phyloP scores from a whole-genome alignment of 129 eudicot genomes.

The Artemisia argyi region DNA sequence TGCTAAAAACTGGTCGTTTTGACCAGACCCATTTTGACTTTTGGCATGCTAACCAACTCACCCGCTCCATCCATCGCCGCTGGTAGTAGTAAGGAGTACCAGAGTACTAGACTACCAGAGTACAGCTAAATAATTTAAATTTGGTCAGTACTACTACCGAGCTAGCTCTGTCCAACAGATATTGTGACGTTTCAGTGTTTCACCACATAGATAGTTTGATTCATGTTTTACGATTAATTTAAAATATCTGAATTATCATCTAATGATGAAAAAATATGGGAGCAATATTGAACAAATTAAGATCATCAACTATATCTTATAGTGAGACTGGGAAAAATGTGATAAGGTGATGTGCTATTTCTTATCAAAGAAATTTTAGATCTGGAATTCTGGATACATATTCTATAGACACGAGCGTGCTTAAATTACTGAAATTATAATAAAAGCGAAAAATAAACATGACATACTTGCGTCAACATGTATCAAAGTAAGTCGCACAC shows the following conservation, averaged over 20 bases:
- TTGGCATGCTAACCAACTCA: no score
- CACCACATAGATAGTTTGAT: not conserved
- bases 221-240: not conserved
- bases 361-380: not conserved
- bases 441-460: not conserved
- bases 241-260: not conserved
- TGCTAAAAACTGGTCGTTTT: no score
- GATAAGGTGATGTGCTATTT: not conserved
- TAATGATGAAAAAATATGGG: not conserved
- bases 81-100: no score
- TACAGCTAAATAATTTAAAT: no score
- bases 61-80: no score
- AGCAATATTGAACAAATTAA: slow-evolving; percentile 1
- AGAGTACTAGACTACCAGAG: no score
- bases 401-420: not conserved
- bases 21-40: no score
- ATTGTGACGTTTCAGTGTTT: not conserved
- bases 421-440: not conserved
- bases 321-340: not conserved
- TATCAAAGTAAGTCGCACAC: not conserved
- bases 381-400: not conserved
- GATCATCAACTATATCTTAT: not conserved
- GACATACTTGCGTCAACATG: not conserved
- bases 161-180: not conserved
- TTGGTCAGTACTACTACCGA: no score